phyloP scores from a whole-genome alignment of 352 stramenopile genomes.

The Phytopythium oedochilum region DNA sequence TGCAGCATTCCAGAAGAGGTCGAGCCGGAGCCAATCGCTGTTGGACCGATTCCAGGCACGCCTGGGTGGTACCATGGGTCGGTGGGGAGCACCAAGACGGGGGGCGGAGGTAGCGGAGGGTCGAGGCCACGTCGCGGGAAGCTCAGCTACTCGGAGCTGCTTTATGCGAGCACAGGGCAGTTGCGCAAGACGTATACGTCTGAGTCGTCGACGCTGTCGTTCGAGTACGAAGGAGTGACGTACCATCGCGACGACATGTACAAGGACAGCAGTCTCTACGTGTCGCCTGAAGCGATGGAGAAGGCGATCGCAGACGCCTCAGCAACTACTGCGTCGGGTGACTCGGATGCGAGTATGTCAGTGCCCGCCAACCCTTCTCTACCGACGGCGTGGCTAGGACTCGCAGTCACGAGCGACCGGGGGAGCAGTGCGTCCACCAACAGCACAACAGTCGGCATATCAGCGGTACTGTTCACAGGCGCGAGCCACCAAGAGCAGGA shows the following conservation, averaged over 20 bases:
- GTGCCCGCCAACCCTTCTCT: not conserved
- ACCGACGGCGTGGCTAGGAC: not conserved
- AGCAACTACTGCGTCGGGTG: not conserved
- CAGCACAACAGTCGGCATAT: not conserved
- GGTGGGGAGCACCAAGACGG: slow-evolving; percentile 2
- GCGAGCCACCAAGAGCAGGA: not conserved
- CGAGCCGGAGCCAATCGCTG: slow-evolving; percentile 60
- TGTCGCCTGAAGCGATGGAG: slow-evolving; percentile 36
- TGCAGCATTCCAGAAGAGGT: slow-evolving; percentile 72
- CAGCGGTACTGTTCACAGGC: not conserved
- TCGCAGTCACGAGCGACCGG: not conserved
- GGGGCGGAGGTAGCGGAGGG: slow-evolving; percentile 8
- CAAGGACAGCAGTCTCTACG: slow-evolving; percentile 78
- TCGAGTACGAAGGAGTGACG: slow-evolving; percentile 64
- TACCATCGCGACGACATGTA: slow-evolving; percentile 82
- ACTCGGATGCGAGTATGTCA: not conserved
- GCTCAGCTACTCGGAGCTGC: slow-evolving; percentile 75
- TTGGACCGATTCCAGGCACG: slow-evolving; percentile 36
- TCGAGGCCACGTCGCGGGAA: slow-evolving; percentile 56
- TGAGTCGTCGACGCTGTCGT: slow-evolving; percentile 73
- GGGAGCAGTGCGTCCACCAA: not conserved
- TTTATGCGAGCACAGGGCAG: slow-evolving; percentile 78
- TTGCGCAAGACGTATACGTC: slow-evolving; percentile 77
- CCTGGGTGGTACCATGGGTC: slow-evolving; percentile 58
- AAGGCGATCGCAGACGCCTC: slow-evolving; percentile 1